Conservation (phyloP, 371 early-diverging fungal genomes). For the Chytridiales sp. region DNA sequence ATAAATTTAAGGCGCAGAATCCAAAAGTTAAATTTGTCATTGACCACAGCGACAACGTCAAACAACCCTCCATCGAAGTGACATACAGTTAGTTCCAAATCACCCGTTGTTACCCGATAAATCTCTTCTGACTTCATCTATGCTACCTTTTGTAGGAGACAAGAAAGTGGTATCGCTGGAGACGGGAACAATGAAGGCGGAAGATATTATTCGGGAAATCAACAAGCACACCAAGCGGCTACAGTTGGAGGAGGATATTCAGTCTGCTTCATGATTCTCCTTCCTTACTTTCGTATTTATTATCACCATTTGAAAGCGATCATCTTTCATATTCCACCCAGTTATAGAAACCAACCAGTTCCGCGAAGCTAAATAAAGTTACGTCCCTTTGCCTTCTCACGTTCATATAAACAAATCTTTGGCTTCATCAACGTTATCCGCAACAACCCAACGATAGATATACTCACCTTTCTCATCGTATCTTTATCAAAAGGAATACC, state of each 20-base stretch:
- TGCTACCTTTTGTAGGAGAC: constrained; percentile 9
- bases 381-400: too few species aligned
- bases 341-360: too few species aligned
- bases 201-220: constrained; percentile 17
- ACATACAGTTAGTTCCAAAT: constrained; percentile 21
- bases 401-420: too few species aligned
- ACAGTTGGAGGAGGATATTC: constrained; percentile 28
- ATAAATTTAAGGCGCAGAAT: constrained; percentile 17
- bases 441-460: too few species aligned
- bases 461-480: too few species aligned
- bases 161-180: constrained; percentile 16
- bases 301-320: too few species aligned
- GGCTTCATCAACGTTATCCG: too few species aligned
- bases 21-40: constrained; percentile 18
- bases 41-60: constrained; percentile 14
- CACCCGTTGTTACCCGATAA: neutral
- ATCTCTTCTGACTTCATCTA: neutral
- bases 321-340: too few species aligned
- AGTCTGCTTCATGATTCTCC: constrained; percentile 13
- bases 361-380: too few species aligned
- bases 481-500: too few species aligned
- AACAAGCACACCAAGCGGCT: constrained; percentile 22
- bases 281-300: too few species aligned
- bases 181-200: constrained; percentile 7
- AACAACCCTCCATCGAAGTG: constrained; percentile 20